Base-by-base conservation (phyloP, 768 basidiomycete genomes). In the Xerocomellus intermedius region DNA sequence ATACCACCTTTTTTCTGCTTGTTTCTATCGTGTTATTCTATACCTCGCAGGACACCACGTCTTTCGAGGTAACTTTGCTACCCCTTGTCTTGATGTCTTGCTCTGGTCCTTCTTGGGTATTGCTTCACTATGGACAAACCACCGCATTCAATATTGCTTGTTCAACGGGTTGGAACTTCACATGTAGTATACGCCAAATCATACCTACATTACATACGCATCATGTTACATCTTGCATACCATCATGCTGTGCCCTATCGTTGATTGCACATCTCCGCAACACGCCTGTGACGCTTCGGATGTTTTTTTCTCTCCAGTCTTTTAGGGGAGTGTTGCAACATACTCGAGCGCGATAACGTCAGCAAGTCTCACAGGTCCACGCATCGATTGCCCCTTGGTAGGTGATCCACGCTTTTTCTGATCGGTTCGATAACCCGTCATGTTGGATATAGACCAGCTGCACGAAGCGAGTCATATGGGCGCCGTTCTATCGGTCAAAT, bases 131-230 rank as follows among this genome's bases (percentile, higher is more conserved):
- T 24, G 68, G 69, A 71, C 70, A 56, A 35, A 45, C 12, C 48
- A 55, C 54, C 45, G 42, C 67, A 69, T 44, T 41, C 61, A 28
- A 69, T 63, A 50, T 58, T 56, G 47, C 56, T 61, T 54, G 66
- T 41, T 62, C 57, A 39, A 56, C 42, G 48, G 69, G 65, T 60
- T 68, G 70, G 68, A 71, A 63, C 54, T n/a, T n/a, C n/a, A 62
- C 68, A 69, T 69, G 70, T 69, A 69, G 56, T 71, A 68, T 65
- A 71, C 32, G 50, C 39, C 58, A 51, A 56, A 50, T 55, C 69
- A 67, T 58, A 52, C 58, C 47, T 69, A 71, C 58, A 47, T 62
- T 58, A 67, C 62, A 62, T 62, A 59, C 61, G n/a, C 57, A 58
- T 54, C 57, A 36, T 58, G 50, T 56, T 43, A 48, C 37, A 50